A percentile compares a stretch with the other conserved stretches of the same genome.
Evolutionary conservation across 441 rosid genomes (phyloP).

Genomic region (Theobroma grandiflorum): DNA sequence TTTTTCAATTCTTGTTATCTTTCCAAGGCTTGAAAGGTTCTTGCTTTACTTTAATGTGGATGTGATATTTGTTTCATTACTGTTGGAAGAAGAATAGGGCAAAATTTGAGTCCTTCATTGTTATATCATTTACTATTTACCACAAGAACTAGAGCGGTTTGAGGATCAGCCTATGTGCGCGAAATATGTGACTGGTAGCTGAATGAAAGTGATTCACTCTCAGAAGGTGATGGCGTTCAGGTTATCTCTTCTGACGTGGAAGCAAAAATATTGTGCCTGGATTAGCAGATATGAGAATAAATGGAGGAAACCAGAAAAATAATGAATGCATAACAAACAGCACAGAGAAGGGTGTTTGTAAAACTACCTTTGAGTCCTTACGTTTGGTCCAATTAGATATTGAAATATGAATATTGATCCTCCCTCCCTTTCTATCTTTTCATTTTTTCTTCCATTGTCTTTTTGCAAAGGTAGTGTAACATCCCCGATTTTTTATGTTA

Average conservation of each 20-base stretch:
- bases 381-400: conserved; percentile 60
- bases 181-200: conserved; percentile 38
- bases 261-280: conserved; percentile 63
- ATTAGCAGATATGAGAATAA: conserved; percentile 75
- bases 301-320: conserved; percentile 84
- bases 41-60: background rate
- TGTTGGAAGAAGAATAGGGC: background rate
- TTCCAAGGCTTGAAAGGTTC: background rate
- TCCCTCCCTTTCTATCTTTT: background rate
- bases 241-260: conserved; percentile 64
- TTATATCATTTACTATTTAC: conserved; percentile 22
- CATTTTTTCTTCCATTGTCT: background rate
- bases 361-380: conserved; percentile 60
- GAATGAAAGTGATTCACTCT: conserved; percentile 26
- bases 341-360: conserved; percentile 72
- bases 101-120: background rate
- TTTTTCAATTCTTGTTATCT: background rate
- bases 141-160: conserved; percentile 78
- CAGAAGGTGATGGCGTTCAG: conserved; percentile 70
- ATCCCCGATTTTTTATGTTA: no score
- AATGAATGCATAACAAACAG: conserved; percentile 79
- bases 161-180: conserved; percentile 71
- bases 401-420: conserved; percentile 36
- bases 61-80: background rate
- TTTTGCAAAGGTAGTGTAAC: background rate